A percentile compares a stretch with the other conserved stretches of the same genome.
Evolutionary conservation across 2,329 filamentous ascomycete species (phyloP).

Genomic region (Talaromyces verruculosus): DNA sequence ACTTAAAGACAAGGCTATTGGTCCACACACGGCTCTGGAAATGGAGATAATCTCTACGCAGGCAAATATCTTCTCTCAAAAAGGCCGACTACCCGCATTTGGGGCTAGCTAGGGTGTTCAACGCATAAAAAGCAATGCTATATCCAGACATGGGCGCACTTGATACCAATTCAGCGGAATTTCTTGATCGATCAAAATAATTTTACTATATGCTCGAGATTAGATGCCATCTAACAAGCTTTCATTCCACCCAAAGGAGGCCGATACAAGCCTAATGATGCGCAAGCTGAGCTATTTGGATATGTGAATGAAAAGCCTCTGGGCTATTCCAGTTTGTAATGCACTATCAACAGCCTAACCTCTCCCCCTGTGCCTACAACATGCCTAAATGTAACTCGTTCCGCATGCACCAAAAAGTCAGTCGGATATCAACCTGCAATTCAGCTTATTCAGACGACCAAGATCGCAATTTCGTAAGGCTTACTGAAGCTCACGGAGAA

Average conservation of each 20-base stretch:
- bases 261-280: not conserved
- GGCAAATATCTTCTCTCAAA: not conserved
- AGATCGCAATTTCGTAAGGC: not conserved
- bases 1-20: not conserved
- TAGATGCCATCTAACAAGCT: not conserved
- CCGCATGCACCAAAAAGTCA: not conserved
- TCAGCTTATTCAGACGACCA: not conserved
- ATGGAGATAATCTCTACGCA: slow-evolving; percentile 1
- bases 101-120: not conserved
- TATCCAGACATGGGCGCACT: not conserved
- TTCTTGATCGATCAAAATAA: not conserved
- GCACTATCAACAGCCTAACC: not conserved
- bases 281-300: not conserved
- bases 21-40: not conserved
- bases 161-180: not conserved
- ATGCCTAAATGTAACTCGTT: not conserved
- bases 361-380: not conserved
- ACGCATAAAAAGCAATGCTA: not conserved
- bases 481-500: not conserved
- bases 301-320: too few species aligned
- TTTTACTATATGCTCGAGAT: not conserved
- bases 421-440: not conserved
- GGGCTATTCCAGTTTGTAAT: not conserved
- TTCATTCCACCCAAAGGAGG: not conserved
- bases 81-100: not conserved